A percentile compares a stretch with the other conserved stretches of the same genome.
Evolutionary conservation across 2,329 filamentous ascomycete genomes (phyloP).

Genomic region (Ambrosiella xylebori): DNA sequence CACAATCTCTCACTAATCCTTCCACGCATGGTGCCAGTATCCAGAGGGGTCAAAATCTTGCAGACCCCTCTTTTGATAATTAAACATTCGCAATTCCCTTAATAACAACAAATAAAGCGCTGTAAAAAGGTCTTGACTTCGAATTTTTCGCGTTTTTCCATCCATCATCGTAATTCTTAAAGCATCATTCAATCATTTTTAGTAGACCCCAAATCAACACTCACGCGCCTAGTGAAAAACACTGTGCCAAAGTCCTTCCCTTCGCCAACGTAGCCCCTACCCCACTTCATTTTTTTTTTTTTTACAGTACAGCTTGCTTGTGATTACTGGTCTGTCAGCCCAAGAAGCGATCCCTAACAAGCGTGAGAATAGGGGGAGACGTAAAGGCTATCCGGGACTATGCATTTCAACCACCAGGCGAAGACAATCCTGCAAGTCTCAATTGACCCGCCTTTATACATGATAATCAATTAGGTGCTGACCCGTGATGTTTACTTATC

Average conservation of each 20-base stretch:
- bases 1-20: background rate
- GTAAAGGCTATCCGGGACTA: too few relatives aligned
- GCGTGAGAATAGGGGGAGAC: too few relatives aligned
- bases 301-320: background rate
- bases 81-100: background rate
- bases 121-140: too few relatives aligned
- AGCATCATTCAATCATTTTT: background rate
- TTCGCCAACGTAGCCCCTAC: conserved; percentile 8
- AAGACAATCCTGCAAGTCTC: too few relatives aligned
- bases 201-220: background rate
- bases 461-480: too few relatives aligned
- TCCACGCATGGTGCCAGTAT: background rate
- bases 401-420: too few relatives aligned
- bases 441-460: too few relatives aligned
- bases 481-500: too few relatives aligned
- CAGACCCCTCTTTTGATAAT: background rate
- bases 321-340: background rate
- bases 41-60: background rate
- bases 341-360: too few relatives aligned
- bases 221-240: background rate
- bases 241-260: background rate
- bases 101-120: background rate
- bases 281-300: conserved; percentile 5
- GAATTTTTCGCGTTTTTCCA: background rate
- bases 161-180: background rate